phyloP scores from a whole-genome alignment of 2,329 filamentous ascomycete genomes.

The Tympanopsis confertula region DNA sequence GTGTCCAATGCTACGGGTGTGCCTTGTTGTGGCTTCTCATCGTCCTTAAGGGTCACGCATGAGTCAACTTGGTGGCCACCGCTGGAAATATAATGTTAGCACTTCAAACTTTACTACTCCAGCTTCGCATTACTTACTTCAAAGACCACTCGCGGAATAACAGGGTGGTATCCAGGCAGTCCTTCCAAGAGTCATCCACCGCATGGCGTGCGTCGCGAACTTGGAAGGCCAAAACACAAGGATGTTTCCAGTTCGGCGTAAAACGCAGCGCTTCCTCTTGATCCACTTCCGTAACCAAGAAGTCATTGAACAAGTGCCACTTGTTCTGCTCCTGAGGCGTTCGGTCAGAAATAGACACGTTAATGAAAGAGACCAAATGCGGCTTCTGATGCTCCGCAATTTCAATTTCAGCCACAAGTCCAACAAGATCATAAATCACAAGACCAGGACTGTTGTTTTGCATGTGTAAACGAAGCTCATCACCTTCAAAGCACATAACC shows the following conservation, averaged over 20 bases:
- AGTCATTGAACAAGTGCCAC: slow-evolving; percentile 65
- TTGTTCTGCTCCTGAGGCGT: slow-evolving; percentile 30
- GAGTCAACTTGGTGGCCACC: slow-evolving; percentile 11
- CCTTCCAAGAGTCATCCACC: slow-evolving; percentile 55
- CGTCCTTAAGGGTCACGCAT: slow-evolving; percentile 21
- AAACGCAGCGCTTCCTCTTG: slow-evolving; percentile 54
- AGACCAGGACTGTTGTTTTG: slow-evolving; percentile 36
- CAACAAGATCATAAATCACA: slow-evolving; percentile 53
- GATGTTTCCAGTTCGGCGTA: slow-evolving; percentile 55
- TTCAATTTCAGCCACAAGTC: slow-evolving; percentile 54
- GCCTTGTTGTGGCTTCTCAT: slow-evolving; percentile 38
- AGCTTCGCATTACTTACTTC: neutral
- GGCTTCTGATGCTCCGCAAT: slow-evolving; percentile 54
- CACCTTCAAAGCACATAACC: slow-evolving; percentile 54
- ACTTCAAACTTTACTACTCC: slow-evolving; percentile 3
- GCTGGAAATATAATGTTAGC: slow-evolving; percentile 11
- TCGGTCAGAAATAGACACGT: slow-evolving; percentile 34
- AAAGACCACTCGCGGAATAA: slow-evolving; percentile 36
- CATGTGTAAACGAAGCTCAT: slow-evolving; percentile 43
- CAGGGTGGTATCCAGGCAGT: slow-evolving; percentile 47
- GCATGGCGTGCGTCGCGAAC: slow-evolving; percentile 42
- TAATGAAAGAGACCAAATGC: slow-evolving; percentile 55
- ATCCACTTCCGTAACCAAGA: slow-evolving; percentile 48
- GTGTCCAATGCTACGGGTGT: slow-evolving; percentile 56
- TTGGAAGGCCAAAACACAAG: slow-evolving; percentile 55